Evolutionary conservation across 371 early-diverging fungal genomes (phyloP).

Genomic region (Mortierella sp.): DNA sequence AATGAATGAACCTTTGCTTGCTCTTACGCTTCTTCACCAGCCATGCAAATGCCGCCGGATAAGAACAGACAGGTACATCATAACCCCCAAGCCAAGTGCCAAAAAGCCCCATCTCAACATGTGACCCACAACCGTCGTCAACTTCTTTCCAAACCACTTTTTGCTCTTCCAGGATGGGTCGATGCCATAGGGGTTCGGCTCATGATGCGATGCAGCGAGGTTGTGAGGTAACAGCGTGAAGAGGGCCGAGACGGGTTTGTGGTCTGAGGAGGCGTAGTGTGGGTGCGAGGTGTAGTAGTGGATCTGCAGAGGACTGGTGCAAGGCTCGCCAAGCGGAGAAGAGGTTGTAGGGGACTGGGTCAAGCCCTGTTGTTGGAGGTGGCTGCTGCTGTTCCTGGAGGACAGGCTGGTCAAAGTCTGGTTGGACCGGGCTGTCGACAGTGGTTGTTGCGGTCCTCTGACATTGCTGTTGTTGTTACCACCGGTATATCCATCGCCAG

Average conservation of each 20-base stretch:
- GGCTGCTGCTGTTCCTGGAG: slow-evolving; percentile 29
- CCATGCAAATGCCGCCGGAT: slow-evolving; percentile 43
- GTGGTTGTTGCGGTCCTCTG: background rate
- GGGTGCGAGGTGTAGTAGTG: slow-evolving; percentile 59
- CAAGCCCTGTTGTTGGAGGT: slow-evolving; percentile 14
- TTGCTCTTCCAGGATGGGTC: slow-evolving; percentile 52
- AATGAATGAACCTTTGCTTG: too few relatives aligned
- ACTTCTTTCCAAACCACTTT: slow-evolving; percentile 53
- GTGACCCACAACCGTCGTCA: slow-evolving; percentile 50
- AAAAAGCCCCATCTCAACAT: slow-evolving; percentile 47
- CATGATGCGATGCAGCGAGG: slow-evolving; percentile 32
- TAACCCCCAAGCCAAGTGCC: slow-evolving; percentile 31
- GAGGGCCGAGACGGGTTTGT: slow-evolving; percentile 61
- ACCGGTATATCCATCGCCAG: background rate
- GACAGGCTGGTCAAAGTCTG: slow-evolving; percentile 24
- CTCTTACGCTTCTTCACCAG: slow-evolving; percentile 9
- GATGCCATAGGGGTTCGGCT: slow-evolving; percentile 39
- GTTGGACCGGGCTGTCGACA: slow-evolving; percentile 22
- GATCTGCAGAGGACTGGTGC: slow-evolving; percentile 45
- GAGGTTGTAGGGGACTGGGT: slow-evolving; percentile 19
- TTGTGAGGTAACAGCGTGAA: slow-evolving; percentile 48
- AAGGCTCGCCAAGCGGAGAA: background rate
- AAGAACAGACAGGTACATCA: slow-evolving; percentile 25
- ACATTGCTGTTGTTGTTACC: slow-evolving; percentile 10
- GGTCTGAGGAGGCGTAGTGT: slow-evolving; percentile 54